Percentiles rank a stretch among this genome's conserved stretches.
Evolutionary conservation across 2,329 filamentous ascomycete species (phyloP).

Genomic region (Colletotrichum caudatum): DNA sequence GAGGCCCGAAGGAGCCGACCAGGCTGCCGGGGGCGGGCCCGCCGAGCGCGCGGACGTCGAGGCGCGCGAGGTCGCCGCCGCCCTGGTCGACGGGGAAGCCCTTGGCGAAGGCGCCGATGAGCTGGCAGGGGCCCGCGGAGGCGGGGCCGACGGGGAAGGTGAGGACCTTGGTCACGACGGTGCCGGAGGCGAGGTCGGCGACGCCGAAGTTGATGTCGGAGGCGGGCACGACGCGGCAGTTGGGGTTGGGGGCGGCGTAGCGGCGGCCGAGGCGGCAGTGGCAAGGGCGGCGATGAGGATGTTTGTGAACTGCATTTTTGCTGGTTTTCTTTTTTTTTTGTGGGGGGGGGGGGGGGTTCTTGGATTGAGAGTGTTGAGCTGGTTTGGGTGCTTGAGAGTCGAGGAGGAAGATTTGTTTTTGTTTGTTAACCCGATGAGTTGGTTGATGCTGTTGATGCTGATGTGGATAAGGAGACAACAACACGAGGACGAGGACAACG

Average conservation of each 20-base stretch:
- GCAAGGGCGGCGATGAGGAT: slow-evolving; percentile 29
- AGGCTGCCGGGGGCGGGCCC: slow-evolving; percentile 18
- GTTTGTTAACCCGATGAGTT: not conserved
- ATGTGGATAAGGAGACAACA: not conserved
- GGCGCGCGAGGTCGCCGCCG: slow-evolving; percentile 28
- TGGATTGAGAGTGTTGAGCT: not conserved
- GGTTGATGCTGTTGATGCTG: slow-evolving; percentile 19
- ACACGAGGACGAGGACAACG: not conserved
- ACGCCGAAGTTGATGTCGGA: slow-evolving; percentile 32
- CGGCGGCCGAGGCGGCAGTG: slow-evolving; percentile 17
- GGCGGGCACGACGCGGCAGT: slow-evolving; percentile 26
- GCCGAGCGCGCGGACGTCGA: slow-evolving; percentile 26
- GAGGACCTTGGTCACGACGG: slow-evolving; percentile 28
- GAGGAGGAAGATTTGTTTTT: not conserved
- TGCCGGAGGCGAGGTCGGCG: slow-evolving; percentile 25
- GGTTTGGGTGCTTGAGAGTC: not conserved
- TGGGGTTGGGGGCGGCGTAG: slow-evolving; percentile 5
- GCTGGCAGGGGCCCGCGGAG: slow-evolving; percentile 30
- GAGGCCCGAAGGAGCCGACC: slow-evolving; percentile 33
- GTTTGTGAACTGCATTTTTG: slow-evolving; percentile 35
- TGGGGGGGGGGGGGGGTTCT: not conserved
- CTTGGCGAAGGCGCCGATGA: slow-evolving; percentile 26
- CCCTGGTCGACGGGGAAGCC: slow-evolving; percentile 34
- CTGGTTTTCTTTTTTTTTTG: not conserved
- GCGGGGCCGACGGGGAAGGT: slow-evolving; percentile 23